These are phyloP conservation scores for Fomitopsis schrenkii DNA, from an alignment of 1,284 basidiomycete species.

Conservation along the genomic window DNA sequence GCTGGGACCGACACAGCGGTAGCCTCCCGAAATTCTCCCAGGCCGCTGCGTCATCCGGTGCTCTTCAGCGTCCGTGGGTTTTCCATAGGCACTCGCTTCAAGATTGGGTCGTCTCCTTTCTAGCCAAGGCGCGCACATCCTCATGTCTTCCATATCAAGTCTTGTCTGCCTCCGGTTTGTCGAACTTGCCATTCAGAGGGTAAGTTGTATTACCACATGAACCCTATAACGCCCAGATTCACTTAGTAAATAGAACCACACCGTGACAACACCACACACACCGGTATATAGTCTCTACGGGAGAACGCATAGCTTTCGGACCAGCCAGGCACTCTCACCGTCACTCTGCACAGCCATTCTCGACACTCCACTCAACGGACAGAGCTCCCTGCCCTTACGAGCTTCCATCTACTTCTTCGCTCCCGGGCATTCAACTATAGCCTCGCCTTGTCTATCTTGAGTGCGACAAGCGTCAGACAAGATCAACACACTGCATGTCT, in stretches of 20 bases:
- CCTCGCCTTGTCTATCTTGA: conserved; percentile 2
- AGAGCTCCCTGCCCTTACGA: not conserved
- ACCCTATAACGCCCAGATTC: conserved; percentile 3
- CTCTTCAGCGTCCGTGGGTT: not conserved
- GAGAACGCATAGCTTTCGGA: not conserved
- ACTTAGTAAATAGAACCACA: not conserved
- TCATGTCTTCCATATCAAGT: not conserved
- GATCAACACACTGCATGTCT: conserved; percentile 12
- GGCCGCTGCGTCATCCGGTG: conserved; percentile 4
- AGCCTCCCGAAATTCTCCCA: conserved; percentile 5
- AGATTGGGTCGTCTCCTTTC: conserved; percentile 5
- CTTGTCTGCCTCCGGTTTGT: not conserved
- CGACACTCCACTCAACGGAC: not conserved
- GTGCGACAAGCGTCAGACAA: conserved; percentile 1
- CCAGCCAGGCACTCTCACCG: not conserved
- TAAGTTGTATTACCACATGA: not conserved
- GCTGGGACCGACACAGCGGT: not conserved
- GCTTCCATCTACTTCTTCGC: not conserved
- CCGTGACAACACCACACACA: not conserved
- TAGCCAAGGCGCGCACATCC: not conserved
- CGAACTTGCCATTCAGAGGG: conserved; percentile 1
- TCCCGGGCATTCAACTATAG: not conserved
- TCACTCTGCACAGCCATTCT: not conserved
- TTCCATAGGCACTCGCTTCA: conserved; percentile 1
- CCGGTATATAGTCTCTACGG: conserved; percentile 1